Evolutionary conservation across 129 eudicot genomes (phyloP), one percentile per base, ranked within the genome.

Genomic region (Arctium minus): DNA sequence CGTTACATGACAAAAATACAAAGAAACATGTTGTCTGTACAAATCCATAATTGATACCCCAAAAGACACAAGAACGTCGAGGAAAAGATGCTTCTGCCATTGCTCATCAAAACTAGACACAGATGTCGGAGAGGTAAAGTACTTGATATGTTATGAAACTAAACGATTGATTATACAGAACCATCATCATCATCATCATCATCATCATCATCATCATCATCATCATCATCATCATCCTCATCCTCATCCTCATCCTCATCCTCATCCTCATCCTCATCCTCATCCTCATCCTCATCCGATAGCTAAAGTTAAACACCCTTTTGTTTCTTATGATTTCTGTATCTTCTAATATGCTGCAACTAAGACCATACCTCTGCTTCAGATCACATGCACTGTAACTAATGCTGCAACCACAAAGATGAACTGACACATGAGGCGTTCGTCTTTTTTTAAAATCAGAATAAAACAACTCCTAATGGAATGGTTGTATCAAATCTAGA

Each of bases 381-480:
- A 84, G 12, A 84, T 84, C 62, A 84, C 83, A 73, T 73, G 70
- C 44, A 79, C 83, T 15, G 83, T 79, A 65, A 84, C 75, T 79
- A 84, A 27, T 84, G 83, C 87, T 78, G 76, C 76, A 44, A 73
- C 32, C 4, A n/a, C 44, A 5, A 56, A 56, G 1, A 56, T 56
- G 1, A 56, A 29, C 67, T 56, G 2, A 56, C 11, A 48, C 56
- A 46, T 12, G 13, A 11, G 13, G 60, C 60, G 11, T 10, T 48
- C 5, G 60, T 48, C 60, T 48, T 42, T 70, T 70, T 32, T 32
- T 31, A 5, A 17, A 18, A 72, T n/a, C 13, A 37, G 8, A 72
- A 2, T 13, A 44, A 71, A 50, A 36, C 15, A 48, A 29, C 27
- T 67, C 35, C 33, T 3, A 67, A 27, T 27, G 35, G 71, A 29